Conservation (phyloP, 345 rosid species). For the Physaria fendleri region DNA sequence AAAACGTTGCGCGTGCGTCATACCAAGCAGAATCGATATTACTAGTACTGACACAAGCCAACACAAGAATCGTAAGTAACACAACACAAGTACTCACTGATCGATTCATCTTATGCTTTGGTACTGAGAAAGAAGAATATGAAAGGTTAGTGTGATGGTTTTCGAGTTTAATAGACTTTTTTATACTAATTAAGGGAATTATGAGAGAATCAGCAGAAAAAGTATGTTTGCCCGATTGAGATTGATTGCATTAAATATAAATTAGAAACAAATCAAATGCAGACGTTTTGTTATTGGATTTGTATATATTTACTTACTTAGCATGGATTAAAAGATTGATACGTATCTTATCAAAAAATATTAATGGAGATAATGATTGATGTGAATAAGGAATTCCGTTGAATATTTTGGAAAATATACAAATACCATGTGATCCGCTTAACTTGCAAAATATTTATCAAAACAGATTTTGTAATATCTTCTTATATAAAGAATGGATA, state of each 20-base stretch:
- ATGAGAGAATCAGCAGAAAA: not conserved
- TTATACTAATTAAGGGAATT: not conserved
- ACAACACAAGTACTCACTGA: not conserved
- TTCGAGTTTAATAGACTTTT: not conserved
- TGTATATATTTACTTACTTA: constrained; percentile 13
- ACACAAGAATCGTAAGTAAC: not conserved
- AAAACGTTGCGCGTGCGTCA: constrained; percentile 29
- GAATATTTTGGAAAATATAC: not conserved
- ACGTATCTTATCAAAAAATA: not conserved
- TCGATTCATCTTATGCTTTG: not conserved
- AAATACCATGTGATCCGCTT: no score
- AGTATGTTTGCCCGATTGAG: not conserved
- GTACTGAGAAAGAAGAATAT: not conserved
- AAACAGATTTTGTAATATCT: no score
- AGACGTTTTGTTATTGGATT: not conserved
- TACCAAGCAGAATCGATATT: not conserved
- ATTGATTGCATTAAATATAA: not conserved
- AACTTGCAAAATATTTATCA: no score
- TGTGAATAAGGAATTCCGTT: not conserved
- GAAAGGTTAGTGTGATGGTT: not conserved
- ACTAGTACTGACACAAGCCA: not conserved
- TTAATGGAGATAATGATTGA: not conserved
- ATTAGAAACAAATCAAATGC: not conserved
- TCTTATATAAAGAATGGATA: no score
- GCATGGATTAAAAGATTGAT: not conserved